These are phyloP conservation scores for Musa beccarii DNA, from an alignment of 176 grass and related monocot genomes.

Conservation along the genomic window DNA sequence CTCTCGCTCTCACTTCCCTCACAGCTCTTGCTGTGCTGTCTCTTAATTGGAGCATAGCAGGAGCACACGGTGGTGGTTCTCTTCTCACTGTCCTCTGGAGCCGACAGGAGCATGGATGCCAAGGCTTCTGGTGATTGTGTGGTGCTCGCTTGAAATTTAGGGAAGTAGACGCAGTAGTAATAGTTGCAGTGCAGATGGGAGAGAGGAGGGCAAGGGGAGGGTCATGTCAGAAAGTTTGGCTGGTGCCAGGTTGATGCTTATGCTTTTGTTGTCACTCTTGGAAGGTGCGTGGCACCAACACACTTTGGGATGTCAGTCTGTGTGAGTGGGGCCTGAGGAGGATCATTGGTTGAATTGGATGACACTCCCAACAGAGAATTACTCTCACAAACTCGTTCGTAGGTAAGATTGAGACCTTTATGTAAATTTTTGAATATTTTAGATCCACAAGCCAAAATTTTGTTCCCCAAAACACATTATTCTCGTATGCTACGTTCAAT, in stretches of 20 bases:
- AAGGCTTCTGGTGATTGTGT: not conserved
- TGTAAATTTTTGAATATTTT: too few relatives aligned
- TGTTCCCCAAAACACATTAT: too few relatives aligned
- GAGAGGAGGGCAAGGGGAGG: not conserved
- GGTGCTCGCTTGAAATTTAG: not conserved
- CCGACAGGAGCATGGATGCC: not conserved
- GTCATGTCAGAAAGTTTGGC: not conserved
- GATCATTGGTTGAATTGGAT: not conserved
- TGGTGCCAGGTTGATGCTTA: not conserved
- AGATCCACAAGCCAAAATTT: too few relatives aligned
- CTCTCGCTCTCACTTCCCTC: constrained; percentile 3
- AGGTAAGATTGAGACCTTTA: too few relatives aligned
- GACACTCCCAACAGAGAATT: too few relatives aligned
- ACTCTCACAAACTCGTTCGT: too few relatives aligned
- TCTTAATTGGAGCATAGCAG: constrained; percentile 13
- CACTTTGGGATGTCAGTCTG: not conserved
- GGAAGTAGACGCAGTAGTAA: not conserved
- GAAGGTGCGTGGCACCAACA: not conserved
- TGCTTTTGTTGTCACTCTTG: not conserved
- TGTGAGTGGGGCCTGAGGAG: not conserved
- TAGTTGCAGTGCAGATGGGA: not conserved
- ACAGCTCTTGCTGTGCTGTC: constrained; percentile 3
- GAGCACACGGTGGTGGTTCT: constrained; percentile 10
- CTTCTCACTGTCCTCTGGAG: constrained; percentile 1
- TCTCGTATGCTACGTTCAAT: too few relatives aligned